Percentiles rank a stretch among this genome's conserved stretches.
These are phyloP conservation scores for Cornus suecica DNA, from an alignment of 148 eudicot genomes.

Conservation along the genomic window DNA sequence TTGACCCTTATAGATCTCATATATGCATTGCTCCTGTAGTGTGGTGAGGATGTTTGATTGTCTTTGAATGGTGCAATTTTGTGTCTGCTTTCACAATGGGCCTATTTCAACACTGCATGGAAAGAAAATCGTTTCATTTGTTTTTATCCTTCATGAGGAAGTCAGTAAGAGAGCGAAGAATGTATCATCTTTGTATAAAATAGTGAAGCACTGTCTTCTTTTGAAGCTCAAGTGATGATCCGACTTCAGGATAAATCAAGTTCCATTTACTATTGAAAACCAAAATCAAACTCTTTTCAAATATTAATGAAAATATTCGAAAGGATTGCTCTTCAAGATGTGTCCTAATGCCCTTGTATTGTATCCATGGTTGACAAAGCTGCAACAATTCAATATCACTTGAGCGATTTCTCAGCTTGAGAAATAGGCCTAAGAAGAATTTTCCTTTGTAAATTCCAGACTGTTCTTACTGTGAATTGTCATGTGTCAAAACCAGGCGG, in stretches of 20 bases:
- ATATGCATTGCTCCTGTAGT: neutral
- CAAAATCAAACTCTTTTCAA: neutral
- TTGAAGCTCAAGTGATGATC: neutral
- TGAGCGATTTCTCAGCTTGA: neutral
- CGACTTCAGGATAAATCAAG: neutral
- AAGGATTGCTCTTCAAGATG: neutral
- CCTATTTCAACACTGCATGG: neutral
- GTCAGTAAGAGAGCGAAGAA: neutral
- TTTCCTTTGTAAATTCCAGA: neutral
- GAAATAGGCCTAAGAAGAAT: too few relatives aligned
- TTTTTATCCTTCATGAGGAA: neutral
- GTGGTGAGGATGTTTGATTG: neutral
- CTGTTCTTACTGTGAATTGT: neutral
- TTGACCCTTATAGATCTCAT: neutral
- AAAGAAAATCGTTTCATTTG: neutral
- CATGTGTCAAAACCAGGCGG: conserved; percentile 26
- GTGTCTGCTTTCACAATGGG: neutral
- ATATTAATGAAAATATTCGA: too few relatives aligned
- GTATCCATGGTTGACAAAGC: neutral
- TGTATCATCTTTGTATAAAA: neutral
- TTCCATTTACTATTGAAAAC: too few relatives aligned
- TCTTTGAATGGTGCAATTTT: neutral
- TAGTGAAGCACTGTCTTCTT: neutral
- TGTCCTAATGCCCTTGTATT: neutral
- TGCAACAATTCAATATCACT: neutral